Evolutionary conservation across 2,329 filamentous ascomycete species (phyloP).

Genomic region (Ascosphaera acerosa): DNA sequence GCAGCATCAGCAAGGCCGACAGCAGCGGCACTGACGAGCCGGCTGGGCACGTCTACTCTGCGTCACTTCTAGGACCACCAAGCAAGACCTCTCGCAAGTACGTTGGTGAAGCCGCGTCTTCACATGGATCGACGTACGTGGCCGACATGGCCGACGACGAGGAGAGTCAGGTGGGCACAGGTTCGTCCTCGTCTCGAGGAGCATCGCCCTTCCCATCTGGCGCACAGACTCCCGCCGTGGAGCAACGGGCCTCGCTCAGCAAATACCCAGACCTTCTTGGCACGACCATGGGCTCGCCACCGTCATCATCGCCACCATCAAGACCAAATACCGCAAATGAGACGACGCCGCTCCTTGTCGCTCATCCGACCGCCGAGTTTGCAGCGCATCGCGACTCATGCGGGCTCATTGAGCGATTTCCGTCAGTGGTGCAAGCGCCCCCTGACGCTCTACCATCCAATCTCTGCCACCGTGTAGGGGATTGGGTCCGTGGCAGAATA

Average conservation of each 20-base stretch:
- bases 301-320: background rate
- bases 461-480: background rate
- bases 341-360: conserved; percentile 8
- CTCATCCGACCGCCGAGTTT: conserved; percentile 14
- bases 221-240: conserved; percentile 16
- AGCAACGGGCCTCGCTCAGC: conserved; percentile 12
- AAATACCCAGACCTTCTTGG: conserved; percentile 10
- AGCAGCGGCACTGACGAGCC: no score
- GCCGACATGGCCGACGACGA: conserved; percentile 7
- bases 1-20: background rate
- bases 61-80: no score
- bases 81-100: no score
- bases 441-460: conserved; percentile 3
- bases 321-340: background rate
- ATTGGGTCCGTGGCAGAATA: conserved; percentile 6
- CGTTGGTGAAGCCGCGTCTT: conserved; percentile 7
- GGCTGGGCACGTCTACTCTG: no score
- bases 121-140: conserved; percentile 2
- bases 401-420: conserved; percentile 36
- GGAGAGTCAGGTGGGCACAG: conserved; percentile 4
- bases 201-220: conserved; percentile 13
- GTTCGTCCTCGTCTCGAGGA: no score
- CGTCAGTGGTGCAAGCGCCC: conserved; percentile 12
- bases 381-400: conserved; percentile 16
- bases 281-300: conserved; percentile 4